Evolutionary conservation across 23 red algal species (phyloP).

Genomic region (Chondrus crispus): DNA sequence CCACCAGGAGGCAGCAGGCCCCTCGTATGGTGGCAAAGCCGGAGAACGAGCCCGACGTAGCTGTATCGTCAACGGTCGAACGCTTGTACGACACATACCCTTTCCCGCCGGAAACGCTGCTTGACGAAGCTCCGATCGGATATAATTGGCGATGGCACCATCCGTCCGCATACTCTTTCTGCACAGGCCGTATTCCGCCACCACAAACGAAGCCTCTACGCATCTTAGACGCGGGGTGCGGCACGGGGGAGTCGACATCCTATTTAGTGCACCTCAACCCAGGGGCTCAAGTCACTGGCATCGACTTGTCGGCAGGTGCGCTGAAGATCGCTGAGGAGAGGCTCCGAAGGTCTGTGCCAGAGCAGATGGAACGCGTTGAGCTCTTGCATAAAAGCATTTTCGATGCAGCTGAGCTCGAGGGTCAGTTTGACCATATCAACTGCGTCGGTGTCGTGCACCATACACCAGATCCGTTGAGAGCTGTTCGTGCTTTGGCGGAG

Average conservation of each 20-base stretch:
- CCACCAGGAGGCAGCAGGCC: too few species aligned
- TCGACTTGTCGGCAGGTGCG: slow-evolving; percentile 87
- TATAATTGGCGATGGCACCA: slow-evolving; percentile 99
- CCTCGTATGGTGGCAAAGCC: slow-evolving; percentile 69
- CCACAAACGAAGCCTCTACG: slow-evolving; percentile 16
- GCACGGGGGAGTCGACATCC: slow-evolving; percentile 91
- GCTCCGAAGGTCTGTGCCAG: slow-evolving; percentile 59
- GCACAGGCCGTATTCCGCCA: slow-evolving; percentile 66
- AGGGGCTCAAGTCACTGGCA: slow-evolving; percentile 71
- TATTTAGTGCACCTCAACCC: slow-evolving; percentile 96
- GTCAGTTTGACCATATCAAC: slow-evolving; percentile 92
- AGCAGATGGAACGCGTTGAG: slow-evolving; percentile 34
- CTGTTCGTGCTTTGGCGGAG: slow-evolving; percentile 66
- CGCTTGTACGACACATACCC: slow-evolving; percentile 90
- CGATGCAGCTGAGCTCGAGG: slow-evolving; percentile 77
- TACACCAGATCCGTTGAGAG: slow-evolving; percentile 85
- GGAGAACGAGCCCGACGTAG: slow-evolving; percentile 71
- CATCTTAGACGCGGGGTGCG: slow-evolving; percentile 97
- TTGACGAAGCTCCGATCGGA: slow-evolving; percentile 89
- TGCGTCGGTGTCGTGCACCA: slow-evolving; percentile 99
- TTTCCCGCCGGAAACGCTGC: slow-evolving; percentile 89
- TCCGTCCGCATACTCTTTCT: slow-evolving; percentile 94
- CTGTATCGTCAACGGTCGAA: slow-evolving; percentile 69
- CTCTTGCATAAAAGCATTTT: slow-evolving; percentile 76
- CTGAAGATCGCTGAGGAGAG: slow-evolving; percentile 77